A percentile compares a stretch with the other conserved stretches of the same genome.
These are phyloP conservation scores for Arthrobotrys sphaeroides DNA, from an alignment of 2,329 filamentous ascomycete genomes.

Conservation along the genomic window DNA sequence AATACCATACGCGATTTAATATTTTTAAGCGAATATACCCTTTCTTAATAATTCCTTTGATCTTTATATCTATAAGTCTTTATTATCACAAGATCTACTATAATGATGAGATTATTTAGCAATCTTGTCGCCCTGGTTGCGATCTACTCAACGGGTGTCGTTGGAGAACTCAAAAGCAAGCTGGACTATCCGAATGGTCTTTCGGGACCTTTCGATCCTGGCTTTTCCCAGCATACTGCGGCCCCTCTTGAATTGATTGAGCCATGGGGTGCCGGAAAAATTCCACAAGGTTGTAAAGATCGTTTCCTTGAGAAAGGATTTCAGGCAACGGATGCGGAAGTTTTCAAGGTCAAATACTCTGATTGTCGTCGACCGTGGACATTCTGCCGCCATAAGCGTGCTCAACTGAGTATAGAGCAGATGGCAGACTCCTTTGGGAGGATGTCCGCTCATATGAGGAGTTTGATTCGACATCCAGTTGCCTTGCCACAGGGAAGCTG, in stretches of 20 bases:
- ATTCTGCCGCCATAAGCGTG: constrained; percentile 53
- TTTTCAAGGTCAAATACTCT: constrained; percentile 50
- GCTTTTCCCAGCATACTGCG: constrained; percentile 1
- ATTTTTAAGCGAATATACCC: not conserved
- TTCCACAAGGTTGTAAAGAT: constrained; percentile 51
- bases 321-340: constrained; percentile 30
- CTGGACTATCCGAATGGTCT: constrained; percentile 42
- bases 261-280: constrained; percentile 40
- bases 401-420: constrained; percentile 46
- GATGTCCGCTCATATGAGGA: constrained; percentile 53
- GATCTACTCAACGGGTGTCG: not conserved
- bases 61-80: not conserved
- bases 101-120: constrained; percentile 7
- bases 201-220: constrained; percentile 23
- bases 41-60: not conserved
- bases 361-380: constrained; percentile 48
- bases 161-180: constrained; percentile 20
- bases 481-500: constrained; percentile 36
- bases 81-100: not conserved
- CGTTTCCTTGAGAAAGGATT: constrained; percentile 31
- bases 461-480: constrained; percentile 48
- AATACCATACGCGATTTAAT: not conserved
- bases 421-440: constrained; percentile 51
- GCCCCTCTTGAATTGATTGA: constrained; percentile 17
- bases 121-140: not conserved